phyloP scores from a whole-genome alignment of 352 stramenopile genomes.

The Phytophthora litchii region DNA sequence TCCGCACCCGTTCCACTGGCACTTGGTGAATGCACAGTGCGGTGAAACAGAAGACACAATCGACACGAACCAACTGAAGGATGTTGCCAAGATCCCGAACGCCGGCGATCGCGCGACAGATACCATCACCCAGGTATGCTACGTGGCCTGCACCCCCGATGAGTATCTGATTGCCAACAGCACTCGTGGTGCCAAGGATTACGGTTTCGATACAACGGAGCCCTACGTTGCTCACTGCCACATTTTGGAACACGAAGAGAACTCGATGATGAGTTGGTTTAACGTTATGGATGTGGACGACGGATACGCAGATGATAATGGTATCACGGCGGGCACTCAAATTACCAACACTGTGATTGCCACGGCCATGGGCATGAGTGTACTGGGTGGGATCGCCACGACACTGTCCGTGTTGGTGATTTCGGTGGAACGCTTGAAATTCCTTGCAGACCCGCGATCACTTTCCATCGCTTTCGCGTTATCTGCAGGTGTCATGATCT shows the following conservation, averaged over 20 bases:
- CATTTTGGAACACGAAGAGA: slow-evolving; percentile 80
- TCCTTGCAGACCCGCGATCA: slow-evolving; percentile 57
- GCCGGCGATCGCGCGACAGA: slow-evolving; percentile 38
- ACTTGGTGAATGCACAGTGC: slow-evolving; percentile 79
- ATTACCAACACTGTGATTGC: slow-evolving; percentile 57
- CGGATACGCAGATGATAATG: slow-evolving; percentile 50
- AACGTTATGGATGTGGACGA: slow-evolving; percentile 55
- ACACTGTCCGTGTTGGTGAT: slow-evolving; percentile 68
- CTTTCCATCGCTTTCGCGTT: slow-evolving; percentile 70
- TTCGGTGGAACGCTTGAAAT: slow-evolving; percentile 60
- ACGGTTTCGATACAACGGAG: slow-evolving; percentile 69
- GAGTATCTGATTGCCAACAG: slow-evolving; percentile 59
- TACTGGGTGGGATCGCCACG: slow-evolving; percentile 67
- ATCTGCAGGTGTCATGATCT: slow-evolving; percentile 79
- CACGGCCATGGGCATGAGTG: slow-evolving; percentile 75
- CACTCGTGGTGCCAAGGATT: slow-evolving; percentile 54
- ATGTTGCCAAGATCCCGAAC: slow-evolving; percentile 78
- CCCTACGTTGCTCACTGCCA: slow-evolving; percentile 79
- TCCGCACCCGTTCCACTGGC: slow-evolving; percentile 82
- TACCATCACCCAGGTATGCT: slow-evolving; percentile 69
- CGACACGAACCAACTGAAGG: slow-evolving; percentile 71
- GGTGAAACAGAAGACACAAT: slow-evolving; percentile 65
- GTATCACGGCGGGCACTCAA: slow-evolving; percentile 30
- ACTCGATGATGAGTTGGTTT: slow-evolving; percentile 76
- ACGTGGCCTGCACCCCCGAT: slow-evolving; percentile 71